A percentile compares a stretch with the other conserved stretches of the same genome.
Evolutionary conservation across 2,329 filamentous ascomycete genomes (phyloP).

Genomic region (Neodidymelliopsis sp.): DNA sequence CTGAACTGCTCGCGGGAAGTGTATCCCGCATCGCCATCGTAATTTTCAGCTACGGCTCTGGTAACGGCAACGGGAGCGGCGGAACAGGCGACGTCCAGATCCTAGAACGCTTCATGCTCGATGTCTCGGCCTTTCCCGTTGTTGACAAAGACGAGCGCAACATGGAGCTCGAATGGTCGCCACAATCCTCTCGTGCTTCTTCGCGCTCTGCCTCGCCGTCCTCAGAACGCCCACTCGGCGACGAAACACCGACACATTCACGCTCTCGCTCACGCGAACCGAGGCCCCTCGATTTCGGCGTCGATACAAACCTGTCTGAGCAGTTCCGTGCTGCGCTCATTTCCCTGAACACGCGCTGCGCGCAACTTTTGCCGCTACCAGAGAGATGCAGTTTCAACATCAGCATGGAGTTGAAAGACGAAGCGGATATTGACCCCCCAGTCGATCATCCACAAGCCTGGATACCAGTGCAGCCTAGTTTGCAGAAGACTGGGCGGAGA

Average conservation of each 20-base stretch:
- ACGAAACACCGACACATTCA: slow-evolving; percentile 11
- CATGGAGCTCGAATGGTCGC: slow-evolving; percentile 57
- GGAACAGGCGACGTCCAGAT: slow-evolving; percentile 53
- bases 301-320: slow-evolving; percentile 70
- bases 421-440: slow-evolving; percentile 58
- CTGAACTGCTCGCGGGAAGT: slow-evolving; percentile 68
- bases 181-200: slow-evolving; percentile 7
- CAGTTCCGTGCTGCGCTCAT: slow-evolving; percentile 73
- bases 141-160: slow-evolving; percentile 58
- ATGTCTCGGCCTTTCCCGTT: slow-evolving; percentile 63
- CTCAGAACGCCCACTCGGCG: not conserved
- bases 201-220: slow-evolving; percentile 1
- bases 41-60: slow-evolving; percentile 56
- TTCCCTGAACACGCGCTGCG: slow-evolving; percentile 66
- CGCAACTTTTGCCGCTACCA: slow-evolving; percentile 66
- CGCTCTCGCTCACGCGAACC: slow-evolving; percentile 18
- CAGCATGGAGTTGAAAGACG: slow-evolving; percentile 74
- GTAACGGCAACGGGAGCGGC: not conserved
- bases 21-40: slow-evolving; percentile 65
- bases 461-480: slow-evolving; percentile 65
- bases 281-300: slow-evolving; percentile 28
- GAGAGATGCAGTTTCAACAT: slow-evolving; percentile 75
- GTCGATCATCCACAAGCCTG: slow-evolving; percentile 63
- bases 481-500: slow-evolving; percentile 45
- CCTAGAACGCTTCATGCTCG: slow-evolving; percentile 67